Conservation (phyloP, 129 eudicot genomes). For the Mikania micrantha region DNA sequence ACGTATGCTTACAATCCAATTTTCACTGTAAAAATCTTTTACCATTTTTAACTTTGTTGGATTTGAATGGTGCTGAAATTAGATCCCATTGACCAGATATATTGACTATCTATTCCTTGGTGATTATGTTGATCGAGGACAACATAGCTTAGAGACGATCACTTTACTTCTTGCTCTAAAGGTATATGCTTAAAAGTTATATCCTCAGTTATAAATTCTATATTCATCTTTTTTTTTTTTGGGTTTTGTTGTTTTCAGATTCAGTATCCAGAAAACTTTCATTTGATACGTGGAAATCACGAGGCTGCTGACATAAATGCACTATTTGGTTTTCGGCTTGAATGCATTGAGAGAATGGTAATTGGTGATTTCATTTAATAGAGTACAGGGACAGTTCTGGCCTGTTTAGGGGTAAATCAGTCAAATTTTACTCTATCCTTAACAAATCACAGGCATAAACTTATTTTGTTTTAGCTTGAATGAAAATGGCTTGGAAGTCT, state of each 20-base stretch:
- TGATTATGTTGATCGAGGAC: conserved; percentile 99
- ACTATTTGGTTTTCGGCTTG: conserved; percentile 96
- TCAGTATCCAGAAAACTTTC: conserved; percentile 89
- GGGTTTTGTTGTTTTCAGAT: conserved; percentile 40
- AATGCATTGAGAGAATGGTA: conserved; percentile 99
- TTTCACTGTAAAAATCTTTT: neutral
- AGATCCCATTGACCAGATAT: conserved; percentile 36
- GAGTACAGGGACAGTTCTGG: neutral
- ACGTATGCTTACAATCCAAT: conserved; percentile 44
- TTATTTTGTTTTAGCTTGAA: neutral
- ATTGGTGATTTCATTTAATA: conserved; percentile 5
- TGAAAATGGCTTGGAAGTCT: neutral
- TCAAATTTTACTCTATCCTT: neutral
- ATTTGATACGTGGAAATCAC: conserved; percentile 95
- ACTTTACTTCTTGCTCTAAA: conserved; percentile 85
- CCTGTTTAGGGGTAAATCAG: conserved; percentile 2
- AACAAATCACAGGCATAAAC: neutral
- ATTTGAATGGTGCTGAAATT: conserved; percentile 5
- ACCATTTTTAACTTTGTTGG: neutral
- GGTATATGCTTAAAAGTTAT: conserved; percentile 43
- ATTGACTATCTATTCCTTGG: conserved; percentile 94
- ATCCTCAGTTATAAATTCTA: neutral
- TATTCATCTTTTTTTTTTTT: neutral
- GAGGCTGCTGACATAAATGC: conserved; percentile 99
- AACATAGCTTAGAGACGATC: conserved; percentile 97